A percentile compares a stretch with the other conserved stretches of the same genome.
Conservation (phyloP, 257 asterid species). For the Penstemon newberryi region DNA sequence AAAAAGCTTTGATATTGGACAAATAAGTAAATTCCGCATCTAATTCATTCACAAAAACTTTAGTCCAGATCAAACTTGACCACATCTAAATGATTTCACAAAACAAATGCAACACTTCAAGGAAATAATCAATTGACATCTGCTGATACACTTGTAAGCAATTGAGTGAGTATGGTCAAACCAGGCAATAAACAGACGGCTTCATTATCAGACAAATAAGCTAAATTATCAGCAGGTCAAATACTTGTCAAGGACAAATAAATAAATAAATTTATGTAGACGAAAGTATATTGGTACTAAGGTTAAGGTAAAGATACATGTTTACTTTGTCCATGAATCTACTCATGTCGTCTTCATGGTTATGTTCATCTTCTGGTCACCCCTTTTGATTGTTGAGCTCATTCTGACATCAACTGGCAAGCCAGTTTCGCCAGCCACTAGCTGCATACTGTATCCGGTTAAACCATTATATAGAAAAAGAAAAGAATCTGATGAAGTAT, state of each 20-base stretch:
- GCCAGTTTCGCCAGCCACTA: background rate
- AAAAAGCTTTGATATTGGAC: no score
- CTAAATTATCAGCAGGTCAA: background rate
- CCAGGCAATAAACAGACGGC: background rate
- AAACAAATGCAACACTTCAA: no score
- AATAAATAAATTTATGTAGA: background rate
- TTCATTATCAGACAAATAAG: background rate
- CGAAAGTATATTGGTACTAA: background rate
- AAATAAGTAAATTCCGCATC: no score
- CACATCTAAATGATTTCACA: no score
- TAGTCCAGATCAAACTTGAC: no score
- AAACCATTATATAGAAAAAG: background rate
- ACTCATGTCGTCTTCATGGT: conserved; percentile 10
- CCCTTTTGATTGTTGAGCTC: conserved; percentile 25
- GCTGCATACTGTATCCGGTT: conserved; percentile 18
- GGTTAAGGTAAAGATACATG: conserved; percentile 10
- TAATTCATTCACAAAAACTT: no score
- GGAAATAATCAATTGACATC: no score
- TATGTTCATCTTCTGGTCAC: conserved; percentile 28
- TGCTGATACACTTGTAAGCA: no score
- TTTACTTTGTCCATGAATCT: background rate
- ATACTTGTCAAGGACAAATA: background rate
- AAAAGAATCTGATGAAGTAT: background rate
- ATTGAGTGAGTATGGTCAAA: no score
- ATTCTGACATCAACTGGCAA: conserved; percentile 12